Base-by-base conservation (phyloP, 768 basidiomycete species). In the Lanmaoa pseudosensibilis region DNA sequence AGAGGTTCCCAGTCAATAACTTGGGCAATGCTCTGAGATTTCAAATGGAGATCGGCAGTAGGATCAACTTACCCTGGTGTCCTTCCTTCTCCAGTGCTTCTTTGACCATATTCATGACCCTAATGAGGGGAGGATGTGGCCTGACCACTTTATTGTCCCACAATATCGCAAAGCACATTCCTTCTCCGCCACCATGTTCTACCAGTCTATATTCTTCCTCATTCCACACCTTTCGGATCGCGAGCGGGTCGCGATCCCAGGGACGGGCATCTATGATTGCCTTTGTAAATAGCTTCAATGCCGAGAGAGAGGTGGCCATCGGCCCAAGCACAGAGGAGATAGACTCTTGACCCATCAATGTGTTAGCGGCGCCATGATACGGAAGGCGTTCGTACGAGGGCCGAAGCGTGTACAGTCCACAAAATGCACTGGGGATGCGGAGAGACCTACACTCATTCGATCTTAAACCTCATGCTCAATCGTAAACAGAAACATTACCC, bases 311-410 rank as follows among this genome's bases (percentile, higher is more conserved):
- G 64, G 36, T 82, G 83, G 36, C 69, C 73, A 56, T 92, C 4
- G 92, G 92, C 0, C 92, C 92, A 11, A 92, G 77, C 30, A 92
- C 88, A 3, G 90, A 90, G 10, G 75, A 77, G 30, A 90, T 71
- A 16, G 85, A 83, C 54, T 92, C 90, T 70, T 88, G 85, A 23
- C 92, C 92, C 69, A 85, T 80, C 45, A 85, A 68, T 1, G 84
- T 80, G 67, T 89, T 91, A 5, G 80, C 75, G 3, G 83, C 81
- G 12, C 85, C 85, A 36, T 76, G 73, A 69, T 88, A 92, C 0
- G 92, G 92, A 5, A 92, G 71, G 21, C 91, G 83, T 46, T 82
- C 77, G 62, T 79, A 88, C 15, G 86, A 88, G 0, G 88, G 88
- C 2, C 90, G 81, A 32, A 94, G 75, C 5, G 84, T 85, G 69